phyloP scores from a whole-genome alignment of 495 filamentous ascomycete genomes.

The Hypomontagnella monticulosa region DNA sequence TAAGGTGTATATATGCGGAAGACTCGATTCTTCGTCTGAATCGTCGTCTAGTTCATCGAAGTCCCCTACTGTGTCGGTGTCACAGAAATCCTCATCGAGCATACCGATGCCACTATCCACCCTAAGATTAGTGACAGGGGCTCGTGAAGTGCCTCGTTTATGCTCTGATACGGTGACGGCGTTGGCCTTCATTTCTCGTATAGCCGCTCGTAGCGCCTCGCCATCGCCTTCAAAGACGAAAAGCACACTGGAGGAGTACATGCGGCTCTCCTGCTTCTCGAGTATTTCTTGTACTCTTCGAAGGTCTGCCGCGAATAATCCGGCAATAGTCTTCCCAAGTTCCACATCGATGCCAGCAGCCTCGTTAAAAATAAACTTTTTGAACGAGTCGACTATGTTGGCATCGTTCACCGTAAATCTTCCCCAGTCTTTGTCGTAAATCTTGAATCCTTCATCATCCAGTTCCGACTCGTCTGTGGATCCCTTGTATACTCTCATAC shows the following conservation, averaged over 20 bases:
- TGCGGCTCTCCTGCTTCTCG: conserved; percentile 82
- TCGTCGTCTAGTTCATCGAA: conserved; percentile 65
- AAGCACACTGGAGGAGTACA: conserved; percentile 91
- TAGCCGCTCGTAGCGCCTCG: conserved; percentile 69
- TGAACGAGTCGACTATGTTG: conserved; percentile 79
- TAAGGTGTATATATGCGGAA: conserved; percentile 78
- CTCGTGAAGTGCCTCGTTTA: conserved; percentile 44
- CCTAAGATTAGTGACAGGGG: conserved; percentile 42
- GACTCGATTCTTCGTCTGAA: conserved; percentile 70
- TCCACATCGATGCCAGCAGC: conserved; percentile 66
- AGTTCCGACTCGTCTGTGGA: conserved; percentile 56
- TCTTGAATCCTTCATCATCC: conserved; percentile 66
- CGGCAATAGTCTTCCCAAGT: conserved; percentile 64
- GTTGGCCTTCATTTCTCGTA: conserved; percentile 67
- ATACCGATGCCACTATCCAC: conserved; percentile 58
- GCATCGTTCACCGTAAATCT: conserved; percentile 70
- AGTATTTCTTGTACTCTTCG: conserved; percentile 69
- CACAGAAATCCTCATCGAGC: conserved; percentile 49
- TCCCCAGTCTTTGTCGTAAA: conserved; percentile 91
- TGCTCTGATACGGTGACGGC: conserved; percentile 44
- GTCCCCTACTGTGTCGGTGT: conserved; percentile 28
- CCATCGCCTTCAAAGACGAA: conserved; percentile 93
- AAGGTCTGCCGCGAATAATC: conserved; percentile 73
- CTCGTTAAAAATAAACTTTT: conserved; percentile 74
- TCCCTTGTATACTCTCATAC: conserved; percentile 92